Evolutionary conservation across 2,329 filamentous ascomycete genomes (phyloP).

Genomic region (Alternaria triticina): DNA sequence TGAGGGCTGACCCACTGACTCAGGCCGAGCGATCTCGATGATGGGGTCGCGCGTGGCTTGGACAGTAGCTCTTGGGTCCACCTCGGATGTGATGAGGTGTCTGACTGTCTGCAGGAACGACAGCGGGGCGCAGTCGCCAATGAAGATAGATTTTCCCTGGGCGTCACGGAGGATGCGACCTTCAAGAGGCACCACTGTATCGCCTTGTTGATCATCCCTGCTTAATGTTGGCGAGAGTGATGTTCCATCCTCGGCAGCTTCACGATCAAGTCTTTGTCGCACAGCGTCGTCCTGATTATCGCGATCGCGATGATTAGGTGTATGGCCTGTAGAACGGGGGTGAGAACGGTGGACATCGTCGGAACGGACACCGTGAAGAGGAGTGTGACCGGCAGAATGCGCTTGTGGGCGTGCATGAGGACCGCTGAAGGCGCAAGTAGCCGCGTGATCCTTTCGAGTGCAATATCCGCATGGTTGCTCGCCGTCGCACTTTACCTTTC

Average conservation of each 20-base stretch:
- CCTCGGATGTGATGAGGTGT: slow-evolving; percentile 54
- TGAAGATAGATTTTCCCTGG: slow-evolving; percentile 61
- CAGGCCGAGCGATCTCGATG: slow-evolving; percentile 38
- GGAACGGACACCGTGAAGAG: slow-evolving; percentile 12
- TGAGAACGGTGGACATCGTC: slow-evolving; percentile 1
- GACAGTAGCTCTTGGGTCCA: slow-evolving; percentile 29
- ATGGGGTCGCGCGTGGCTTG: slow-evolving; percentile 39
- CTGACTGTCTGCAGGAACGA: slow-evolving; percentile 61
- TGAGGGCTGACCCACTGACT: slow-evolving; percentile 27
- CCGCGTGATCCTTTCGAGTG: slow-evolving; percentile 48
- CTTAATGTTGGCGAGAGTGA: slow-evolving; percentile 33
- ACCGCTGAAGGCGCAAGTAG: slow-evolving; percentile 52
- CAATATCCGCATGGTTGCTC: slow-evolving; percentile 60
- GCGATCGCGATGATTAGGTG: slow-evolving; percentile 12
- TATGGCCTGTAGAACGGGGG: slow-evolving; percentile 1
- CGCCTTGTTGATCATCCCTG: slow-evolving; percentile 47
- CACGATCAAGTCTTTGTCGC: slow-evolving; percentile 11
- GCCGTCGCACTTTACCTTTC: slow-evolving; percentile 59
- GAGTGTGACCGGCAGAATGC: slow-evolving; percentile 41
- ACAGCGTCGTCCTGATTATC: neutral
- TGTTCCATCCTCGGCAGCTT: slow-evolving; percentile 2
- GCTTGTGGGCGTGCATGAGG: slow-evolving; percentile 43
- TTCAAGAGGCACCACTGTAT: slow-evolving; percentile 52
- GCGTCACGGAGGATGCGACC: slow-evolving; percentile 58
- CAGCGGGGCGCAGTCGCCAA: slow-evolving; percentile 61